A percentile compares a stretch with the other conserved stretches of the same genome.
phyloP scores from a whole-genome alignment of 2,329 filamentous ascomycete genomes.

The Aspergillus persii region DNA sequence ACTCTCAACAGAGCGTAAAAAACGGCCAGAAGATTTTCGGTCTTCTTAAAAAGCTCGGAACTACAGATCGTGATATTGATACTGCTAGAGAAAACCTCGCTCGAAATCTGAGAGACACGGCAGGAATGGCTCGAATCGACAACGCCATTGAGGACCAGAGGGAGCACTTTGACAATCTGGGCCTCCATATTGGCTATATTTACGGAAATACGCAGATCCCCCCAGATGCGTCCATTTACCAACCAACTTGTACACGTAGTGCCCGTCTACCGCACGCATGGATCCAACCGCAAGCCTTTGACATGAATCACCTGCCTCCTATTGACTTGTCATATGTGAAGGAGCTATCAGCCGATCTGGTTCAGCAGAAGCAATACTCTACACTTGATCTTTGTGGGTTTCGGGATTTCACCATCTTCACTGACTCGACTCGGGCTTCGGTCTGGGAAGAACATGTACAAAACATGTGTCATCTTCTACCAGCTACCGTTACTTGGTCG shows the following conservation, averaged over 20 bases:
- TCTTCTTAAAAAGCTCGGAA: conserved; percentile 40
- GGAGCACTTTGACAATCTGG: conserved; percentile 16
- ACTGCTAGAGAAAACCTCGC: conserved; percentile 10
- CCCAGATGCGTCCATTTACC: neutral
- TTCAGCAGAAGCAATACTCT: neutral
- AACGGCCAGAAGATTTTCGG: conserved; percentile 46
- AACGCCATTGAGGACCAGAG: conserved; percentile 12
- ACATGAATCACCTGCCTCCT: neutral
- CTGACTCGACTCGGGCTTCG: too few species aligned
- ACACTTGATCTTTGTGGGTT: neutral
- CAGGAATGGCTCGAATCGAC: conserved; percentile 4
- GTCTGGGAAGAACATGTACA: too few species aligned
- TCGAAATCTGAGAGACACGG: conserved; percentile 6
- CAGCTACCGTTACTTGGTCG: too few species aligned
- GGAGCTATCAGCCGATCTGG: neutral
- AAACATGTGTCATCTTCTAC: too few species aligned
- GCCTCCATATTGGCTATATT: conserved; percentile 13
- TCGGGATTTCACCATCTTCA: neutral
- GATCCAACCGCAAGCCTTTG: neutral
- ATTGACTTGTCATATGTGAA: neutral
- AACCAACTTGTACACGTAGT: neutral
- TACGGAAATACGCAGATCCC: conserved; percentile 1
- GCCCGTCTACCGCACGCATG: neutral
- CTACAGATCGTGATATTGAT: conserved; percentile 22
- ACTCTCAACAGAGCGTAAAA: conserved; percentile 45